phyloP scores from a whole-genome alignment of 768 basidiomycete genomes.

The Leccinum pellstonianum region DNA sequence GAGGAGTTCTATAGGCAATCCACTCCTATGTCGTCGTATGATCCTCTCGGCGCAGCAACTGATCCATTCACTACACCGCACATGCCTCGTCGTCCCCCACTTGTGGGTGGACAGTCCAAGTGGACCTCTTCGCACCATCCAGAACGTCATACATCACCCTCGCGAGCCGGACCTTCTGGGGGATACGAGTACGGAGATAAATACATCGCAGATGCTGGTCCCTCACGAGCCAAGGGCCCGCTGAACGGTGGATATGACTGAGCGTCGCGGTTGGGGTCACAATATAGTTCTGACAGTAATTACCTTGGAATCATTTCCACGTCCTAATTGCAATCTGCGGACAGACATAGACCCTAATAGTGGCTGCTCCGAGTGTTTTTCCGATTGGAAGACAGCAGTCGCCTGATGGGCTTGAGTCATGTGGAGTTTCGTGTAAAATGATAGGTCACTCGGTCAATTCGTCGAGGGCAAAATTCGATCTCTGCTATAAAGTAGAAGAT shows the following conservation, averaged over 20 bases:
- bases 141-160: background rate
- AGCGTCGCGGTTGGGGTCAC: no score
- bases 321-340: background rate
- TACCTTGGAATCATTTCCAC: background rate
- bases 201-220: background rate
- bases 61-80: background rate
- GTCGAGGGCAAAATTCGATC: background rate
- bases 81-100: conserved; percentile 1
- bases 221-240: conserved; percentile 8
- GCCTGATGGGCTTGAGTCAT: no score
- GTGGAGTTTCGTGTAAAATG: no score
- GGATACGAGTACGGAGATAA: background rate
- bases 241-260: conserved; percentile 1
- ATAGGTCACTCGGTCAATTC: background rate
- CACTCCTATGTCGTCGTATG: background rate
- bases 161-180: background rate
- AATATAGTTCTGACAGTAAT: background rate
- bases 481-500: background rate
- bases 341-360: background rate
- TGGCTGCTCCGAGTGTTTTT: no score
- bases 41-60: background rate
- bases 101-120: background rate
- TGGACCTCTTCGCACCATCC: background rate
- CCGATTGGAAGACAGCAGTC: no score
- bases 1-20: background rate